A percentile compares a stretch with the other conserved stretches of the same genome.
phyloP scores from a whole-genome alignment of 2,329 filamentous ascomycete genomes.

The Hypocreales sp. region DNA sequence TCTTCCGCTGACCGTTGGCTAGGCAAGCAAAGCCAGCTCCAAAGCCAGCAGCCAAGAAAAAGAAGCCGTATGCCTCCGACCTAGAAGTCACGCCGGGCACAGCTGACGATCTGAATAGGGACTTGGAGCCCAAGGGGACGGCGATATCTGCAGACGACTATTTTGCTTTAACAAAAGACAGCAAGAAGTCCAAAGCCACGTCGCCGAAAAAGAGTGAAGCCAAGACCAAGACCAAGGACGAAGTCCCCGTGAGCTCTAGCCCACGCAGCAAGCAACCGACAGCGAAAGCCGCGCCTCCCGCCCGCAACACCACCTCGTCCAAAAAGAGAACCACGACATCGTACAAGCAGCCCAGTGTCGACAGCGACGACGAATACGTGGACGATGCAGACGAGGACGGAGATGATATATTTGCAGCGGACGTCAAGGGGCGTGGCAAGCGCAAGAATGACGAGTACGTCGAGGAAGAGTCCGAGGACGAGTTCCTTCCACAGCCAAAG shows the following conservation, averaged over 20 bases:
- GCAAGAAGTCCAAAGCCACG: slow-evolving; percentile 18
- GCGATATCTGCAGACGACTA: slow-evolving; percentile 42
- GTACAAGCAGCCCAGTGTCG: slow-evolving; percentile 21
- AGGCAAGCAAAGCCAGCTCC: slow-evolving; percentile 35
- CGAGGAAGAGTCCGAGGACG: slow-evolving; percentile 60
- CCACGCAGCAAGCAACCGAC: slow-evolving; percentile 29
- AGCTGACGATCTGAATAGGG: too few species aligned
- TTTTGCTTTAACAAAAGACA: slow-evolving; percentile 31
- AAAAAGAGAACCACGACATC: slow-evolving; percentile 27
- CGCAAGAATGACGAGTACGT: slow-evolving; percentile 60
- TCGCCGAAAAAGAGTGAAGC: slow-evolving; percentile 24
- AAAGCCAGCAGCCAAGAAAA: slow-evolving; percentile 37
- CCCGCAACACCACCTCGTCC: slow-evolving; percentile 14
- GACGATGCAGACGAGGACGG: slow-evolving; percentile 56
- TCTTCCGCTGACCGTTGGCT: slow-evolving; percentile 1
- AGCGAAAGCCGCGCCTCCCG: slow-evolving; percentile 12
- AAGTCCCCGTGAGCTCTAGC: slow-evolving; percentile 34
- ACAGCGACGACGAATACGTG: slow-evolving; percentile 42
- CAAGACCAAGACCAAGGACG: slow-evolving; percentile 21
- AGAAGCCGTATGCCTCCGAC: too few species aligned
- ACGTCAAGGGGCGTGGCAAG: slow-evolving; percentile 49
- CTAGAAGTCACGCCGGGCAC: too few species aligned
- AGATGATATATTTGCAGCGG: slow-evolving; percentile 71
- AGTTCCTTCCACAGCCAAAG: slow-evolving; percentile 45
- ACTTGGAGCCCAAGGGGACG: slow-evolving; percentile 29